Conservation (phyloP, 768 basidiomycete species). For the Psilocybe tampanensis region DNA sequence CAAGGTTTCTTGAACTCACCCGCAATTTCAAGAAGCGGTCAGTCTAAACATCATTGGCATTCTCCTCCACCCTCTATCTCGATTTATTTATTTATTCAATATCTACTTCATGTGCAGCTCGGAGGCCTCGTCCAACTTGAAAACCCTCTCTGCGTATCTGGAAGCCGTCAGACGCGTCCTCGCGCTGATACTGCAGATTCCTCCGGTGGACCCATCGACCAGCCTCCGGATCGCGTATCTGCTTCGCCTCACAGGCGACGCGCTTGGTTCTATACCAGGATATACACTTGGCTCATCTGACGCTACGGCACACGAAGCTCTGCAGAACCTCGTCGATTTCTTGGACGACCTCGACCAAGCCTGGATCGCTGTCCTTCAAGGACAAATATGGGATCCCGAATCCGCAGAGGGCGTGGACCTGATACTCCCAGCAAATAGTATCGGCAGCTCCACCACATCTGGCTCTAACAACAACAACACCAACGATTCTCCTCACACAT, state of each 20-base stretch:
- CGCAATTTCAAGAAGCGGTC: slow-evolving; percentile 78
- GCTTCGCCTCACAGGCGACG: slow-evolving; percentile 73
- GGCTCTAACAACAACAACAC: slow-evolving; percentile 22
- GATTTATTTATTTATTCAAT: not conserved
- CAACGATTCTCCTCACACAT: slow-evolving; percentile 22
- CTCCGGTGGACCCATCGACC: slow-evolving; percentile 72
- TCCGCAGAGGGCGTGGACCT: slow-evolving; percentile 37
- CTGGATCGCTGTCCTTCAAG: slow-evolving; percentile 67
- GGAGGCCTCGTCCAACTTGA: slow-evolving; percentile 51
- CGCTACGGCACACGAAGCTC: slow-evolving; percentile 26
- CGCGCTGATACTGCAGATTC: slow-evolving; percentile 69
- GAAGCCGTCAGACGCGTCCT: slow-evolving; percentile 57
- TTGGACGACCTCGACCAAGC: slow-evolving; percentile 75
- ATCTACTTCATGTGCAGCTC: too few species aligned
- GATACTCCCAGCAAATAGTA: slow-evolving; percentile 33
- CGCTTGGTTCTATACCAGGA: slow-evolving; percentile 59
- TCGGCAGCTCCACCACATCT: not conserved
- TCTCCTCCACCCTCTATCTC: not conserved
- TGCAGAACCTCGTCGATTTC: slow-evolving; percentile 63
- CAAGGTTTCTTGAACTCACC: slow-evolving; percentile 64
- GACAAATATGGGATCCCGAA: slow-evolving; percentile 68
- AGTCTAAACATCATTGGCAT: slow-evolving; percentile 22
- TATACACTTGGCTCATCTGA: slow-evolving; percentile 46
- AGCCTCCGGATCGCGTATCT: slow-evolving; percentile 66
- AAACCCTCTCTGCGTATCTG: slow-evolving; percentile 63